These are phyloP conservation scores for Mycosarcoma maydis DNA, from an alignment of 1,284 basidiomycete species.

Conservation along the genomic window DNA sequence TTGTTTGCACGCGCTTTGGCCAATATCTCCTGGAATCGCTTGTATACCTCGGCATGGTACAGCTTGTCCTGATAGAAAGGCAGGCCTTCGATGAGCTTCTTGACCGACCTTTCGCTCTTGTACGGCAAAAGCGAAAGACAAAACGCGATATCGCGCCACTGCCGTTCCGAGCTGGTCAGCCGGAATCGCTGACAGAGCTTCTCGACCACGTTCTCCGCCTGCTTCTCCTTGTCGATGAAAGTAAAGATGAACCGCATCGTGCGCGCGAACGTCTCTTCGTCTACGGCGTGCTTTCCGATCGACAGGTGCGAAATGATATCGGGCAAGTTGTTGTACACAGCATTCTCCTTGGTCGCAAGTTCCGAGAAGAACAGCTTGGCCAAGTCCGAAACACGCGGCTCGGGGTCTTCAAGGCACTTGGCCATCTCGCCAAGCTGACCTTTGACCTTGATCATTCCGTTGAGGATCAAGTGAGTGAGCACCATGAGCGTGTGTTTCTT, in stretches of 20 bases:
- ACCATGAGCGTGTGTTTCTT: conserved; percentile 99
- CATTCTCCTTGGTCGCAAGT: conserved; percentile 94
- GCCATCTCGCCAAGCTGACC: conserved; percentile 99
- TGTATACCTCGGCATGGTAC: conserved; percentile 84
- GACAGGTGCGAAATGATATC: conserved; percentile 76
- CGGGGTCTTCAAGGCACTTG: conserved; percentile 95
- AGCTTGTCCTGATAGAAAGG: conserved; percentile 85
- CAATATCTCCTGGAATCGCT: conserved; percentile 87
- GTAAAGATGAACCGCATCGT: conserved; percentile 96
- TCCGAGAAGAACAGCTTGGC: conserved; percentile 98
- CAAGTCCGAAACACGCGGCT: conserved; percentile 85
- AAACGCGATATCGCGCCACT: conserved; percentile 97
- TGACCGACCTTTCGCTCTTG: conserved; percentile 94
- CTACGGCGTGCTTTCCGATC: conserved; percentile 90
- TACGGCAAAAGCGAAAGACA: conserved; percentile 93
- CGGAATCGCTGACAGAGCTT: conserved; percentile 74
- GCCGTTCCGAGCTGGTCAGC: conserved; percentile 83
- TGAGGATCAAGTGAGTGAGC: conserved; percentile 93
- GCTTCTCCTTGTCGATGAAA: conserved; percentile 86
- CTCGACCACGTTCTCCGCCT: conserved; percentile 66
- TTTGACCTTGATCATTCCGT: conserved; percentile 99
- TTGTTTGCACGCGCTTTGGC: conserved; percentile 70
- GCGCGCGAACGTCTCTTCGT: conserved; percentile 88
- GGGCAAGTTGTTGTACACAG: conserved; percentile 97
- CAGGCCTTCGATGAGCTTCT: conserved; percentile 89